Conservation (phyloP, 306 rosid genomes). For the Abrus precatorius region DNA sequence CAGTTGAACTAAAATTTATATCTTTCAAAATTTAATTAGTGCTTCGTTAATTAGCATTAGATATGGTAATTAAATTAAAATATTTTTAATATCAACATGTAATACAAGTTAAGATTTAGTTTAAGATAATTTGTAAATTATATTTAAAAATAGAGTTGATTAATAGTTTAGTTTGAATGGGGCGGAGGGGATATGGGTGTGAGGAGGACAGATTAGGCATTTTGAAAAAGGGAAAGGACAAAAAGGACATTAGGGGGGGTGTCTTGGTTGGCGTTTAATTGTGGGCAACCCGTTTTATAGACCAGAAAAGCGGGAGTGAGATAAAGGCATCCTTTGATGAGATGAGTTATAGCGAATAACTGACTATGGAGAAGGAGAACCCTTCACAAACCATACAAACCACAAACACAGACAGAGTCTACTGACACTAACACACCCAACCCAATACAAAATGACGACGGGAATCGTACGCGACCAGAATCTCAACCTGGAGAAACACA, state of each 20-base stretch:
- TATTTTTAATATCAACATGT: too few species aligned
- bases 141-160: too few species aligned
- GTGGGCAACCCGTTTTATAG: constrained; percentile 63
- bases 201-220: constrained; percentile 5
- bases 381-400: not conserved
- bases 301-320: constrained; percentile 85
- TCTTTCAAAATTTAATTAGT: too few species aligned
- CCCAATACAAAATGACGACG: constrained; percentile 58
- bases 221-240: constrained; percentile 25
- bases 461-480: constrained; percentile 70
- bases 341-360: not conserved
- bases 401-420: not conserved
- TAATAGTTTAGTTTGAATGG: too few species aligned
- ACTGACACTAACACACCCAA: too few species aligned
- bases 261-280: constrained; percentile 1
- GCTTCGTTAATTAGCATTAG: too few species aligned
- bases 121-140: too few species aligned
- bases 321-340: constrained; percentile 23
- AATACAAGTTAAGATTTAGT: too few species aligned
- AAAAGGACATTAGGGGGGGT: not conserved
- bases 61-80: too few species aligned
- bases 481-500: constrained; percentile 67
- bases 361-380: too few species aligned
- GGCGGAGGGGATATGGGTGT: too few species aligned
- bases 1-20: too few species aligned